Conservation (phyloP, 192 early-diverging fungal species). For the Pilaira anomala region DNA sequence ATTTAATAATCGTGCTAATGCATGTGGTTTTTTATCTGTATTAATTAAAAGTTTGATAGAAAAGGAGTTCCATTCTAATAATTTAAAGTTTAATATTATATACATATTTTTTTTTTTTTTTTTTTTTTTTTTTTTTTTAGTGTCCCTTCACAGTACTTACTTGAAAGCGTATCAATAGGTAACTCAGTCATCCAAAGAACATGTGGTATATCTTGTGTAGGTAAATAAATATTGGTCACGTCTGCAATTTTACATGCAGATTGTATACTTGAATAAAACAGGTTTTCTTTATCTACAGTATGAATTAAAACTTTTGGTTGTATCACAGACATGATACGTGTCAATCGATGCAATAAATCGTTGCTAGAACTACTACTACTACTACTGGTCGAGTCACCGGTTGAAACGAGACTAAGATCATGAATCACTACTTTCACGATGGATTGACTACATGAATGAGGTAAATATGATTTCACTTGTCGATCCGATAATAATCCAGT, state of each 20-base stretch:
- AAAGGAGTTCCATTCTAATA: constrained; percentile 47
- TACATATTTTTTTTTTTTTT: too few species aligned
- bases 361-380: too few species aligned
- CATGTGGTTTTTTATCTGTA: constrained; percentile 46
- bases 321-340: constrained; percentile 32
- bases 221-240: constrained; percentile 40
- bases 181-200: constrained; percentile 47
- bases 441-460: neutral
- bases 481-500: neutral
- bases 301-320: constrained; percentile 41
- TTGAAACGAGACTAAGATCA: constrained; percentile 30
- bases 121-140: too few species aligned
- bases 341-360: constrained; percentile 21
- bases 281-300: constrained; percentile 18
- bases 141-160: constrained; percentile 33
- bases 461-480: neutral
- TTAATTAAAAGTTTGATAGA: constrained; percentile 47
- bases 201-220: constrained; percentile 40
- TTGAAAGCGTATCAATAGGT: constrained; percentile 39
- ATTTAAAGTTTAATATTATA: too few species aligned
- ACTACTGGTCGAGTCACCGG: too few species aligned
- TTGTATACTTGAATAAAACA: constrained; percentile 14
- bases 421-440: neutral
- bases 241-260: constrained; percentile 24
- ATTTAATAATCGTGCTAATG: constrained; percentile 45